phyloP scores from a whole-genome alignment of 2,329 filamentous ascomycete genomes.

The Fusarium austroafricanum region DNA sequence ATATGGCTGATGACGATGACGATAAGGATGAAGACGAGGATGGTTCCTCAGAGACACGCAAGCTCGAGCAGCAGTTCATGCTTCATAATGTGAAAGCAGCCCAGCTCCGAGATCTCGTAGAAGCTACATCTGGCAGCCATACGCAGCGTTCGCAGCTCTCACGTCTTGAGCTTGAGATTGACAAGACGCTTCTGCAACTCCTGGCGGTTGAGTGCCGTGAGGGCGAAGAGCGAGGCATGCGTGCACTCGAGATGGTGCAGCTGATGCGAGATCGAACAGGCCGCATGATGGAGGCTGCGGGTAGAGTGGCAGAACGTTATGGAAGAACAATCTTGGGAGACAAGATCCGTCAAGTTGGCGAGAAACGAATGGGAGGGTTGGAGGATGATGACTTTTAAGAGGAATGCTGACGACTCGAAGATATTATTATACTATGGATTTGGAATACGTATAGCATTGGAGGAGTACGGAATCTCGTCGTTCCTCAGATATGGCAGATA shows the following conservation, averaged over 20 bases:
- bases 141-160: constrained; percentile 75
- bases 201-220: constrained; percentile 90
- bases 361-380: constrained; percentile 72
- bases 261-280: constrained; percentile 87
- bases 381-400: constrained; percentile 64
- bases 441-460: constrained; percentile 9
- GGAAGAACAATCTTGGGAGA: constrained; percentile 82
- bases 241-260: constrained; percentile 88
- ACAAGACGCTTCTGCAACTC: constrained; percentile 90
- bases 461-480: background rate
- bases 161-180: constrained; percentile 82
- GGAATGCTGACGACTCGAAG: background rate
- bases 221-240: constrained; percentile 93
- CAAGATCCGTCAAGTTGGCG: constrained; percentile 89
- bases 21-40: constrained; percentile 50
- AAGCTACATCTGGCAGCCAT: constrained; percentile 68
- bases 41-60: constrained; percentile 62
- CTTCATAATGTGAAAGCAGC: constrained; percentile 77
- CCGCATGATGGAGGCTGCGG: constrained; percentile 90
- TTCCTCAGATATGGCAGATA: background rate
- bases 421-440: background rate
- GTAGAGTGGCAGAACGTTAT: constrained; percentile 89
- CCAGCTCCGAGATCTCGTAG: constrained; percentile 80
- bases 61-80: constrained; percentile 84
- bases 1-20: constrained; percentile 51